Evolutionary conservation across 306 rosid genomes (phyloP).

Genomic region (Biancaea sappan): DNA sequence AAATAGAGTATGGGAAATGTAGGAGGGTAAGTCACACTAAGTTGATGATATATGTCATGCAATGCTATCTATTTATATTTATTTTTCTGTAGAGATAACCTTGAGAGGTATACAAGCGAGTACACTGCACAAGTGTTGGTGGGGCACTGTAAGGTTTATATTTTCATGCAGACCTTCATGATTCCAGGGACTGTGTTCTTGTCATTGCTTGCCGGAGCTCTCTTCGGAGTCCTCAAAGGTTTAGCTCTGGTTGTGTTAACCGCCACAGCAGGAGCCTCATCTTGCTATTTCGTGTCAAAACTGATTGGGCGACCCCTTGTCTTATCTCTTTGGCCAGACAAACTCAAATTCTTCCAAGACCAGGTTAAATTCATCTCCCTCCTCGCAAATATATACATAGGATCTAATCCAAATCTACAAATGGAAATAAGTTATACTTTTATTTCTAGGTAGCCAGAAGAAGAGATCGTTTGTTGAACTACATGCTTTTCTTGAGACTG

Average conservation of each 20-base stretch:
- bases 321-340: conserved; percentile 78
- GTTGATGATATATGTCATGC: conserved; percentile 10
- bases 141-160: conserved; percentile 88
- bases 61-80: conserved; percentile 22
- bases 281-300: conserved; percentile 86
- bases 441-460: conserved; percentile 75
- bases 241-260: conserved; percentile 87
- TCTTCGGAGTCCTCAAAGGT: conserved; percentile 84
- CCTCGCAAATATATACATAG: background rate
- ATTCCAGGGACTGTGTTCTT: conserved; percentile 96
- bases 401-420: background rate
- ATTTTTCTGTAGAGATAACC: conserved; percentile 71
- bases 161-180: conserved; percentile 99
- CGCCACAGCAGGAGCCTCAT: conserved; percentile 95
- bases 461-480: conserved; percentile 70
- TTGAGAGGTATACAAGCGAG: conserved; percentile 94
- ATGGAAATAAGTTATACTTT: conserved; percentile 8
- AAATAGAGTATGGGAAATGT: background rate
- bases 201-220: conserved; percentile 96
- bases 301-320: conserved; percentile 80
- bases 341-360: conserved; percentile 71
- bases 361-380: conserved; percentile 53
- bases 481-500: conserved; percentile 88
- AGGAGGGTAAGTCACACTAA: conserved; percentile 2
- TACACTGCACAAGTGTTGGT: conserved; percentile 93